A percentile compares a stretch with the other conserved stretches of the same genome.
Conservation (phyloP, 2,329 filamentous ascomycete genomes). For the Zalaria obscura region DNA sequence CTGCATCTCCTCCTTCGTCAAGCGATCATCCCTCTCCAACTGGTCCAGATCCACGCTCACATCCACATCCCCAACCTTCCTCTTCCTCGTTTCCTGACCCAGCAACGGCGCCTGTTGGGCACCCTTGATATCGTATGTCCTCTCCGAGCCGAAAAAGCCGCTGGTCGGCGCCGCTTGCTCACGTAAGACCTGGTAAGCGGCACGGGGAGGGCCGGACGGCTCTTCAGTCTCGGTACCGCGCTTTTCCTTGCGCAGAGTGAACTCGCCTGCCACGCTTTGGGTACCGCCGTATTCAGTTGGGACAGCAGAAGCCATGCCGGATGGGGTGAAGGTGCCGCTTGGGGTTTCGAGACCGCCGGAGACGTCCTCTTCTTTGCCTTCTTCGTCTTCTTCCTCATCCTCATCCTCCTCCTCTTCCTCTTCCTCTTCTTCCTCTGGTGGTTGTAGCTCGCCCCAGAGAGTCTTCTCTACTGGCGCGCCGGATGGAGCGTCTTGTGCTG, state of each 20-base stretch:
- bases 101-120: slow-evolving; percentile 53
- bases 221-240: slow-evolving; percentile 84
- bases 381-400: slow-evolving; percentile 52
- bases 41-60: slow-evolving; percentile 81
- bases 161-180: slow-evolving; percentile 75
- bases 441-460: slow-evolving; percentile 84
- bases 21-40: slow-evolving; percentile 56
- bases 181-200: slow-evolving; percentile 78
- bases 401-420: slow-evolving; percentile 51
- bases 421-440: slow-evolving; percentile 59
- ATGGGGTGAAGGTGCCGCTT: slow-evolving; percentile 36
- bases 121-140: slow-evolving; percentile 68
- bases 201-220: slow-evolving; percentile 37
- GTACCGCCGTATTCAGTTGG: slow-evolving; percentile 66
- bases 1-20: slow-evolving; percentile 73
- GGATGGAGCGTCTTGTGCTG: slow-evolving; percentile 38
- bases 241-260: slow-evolving; percentile 78
- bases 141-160: slow-evolving; percentile 93
- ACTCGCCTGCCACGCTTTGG: slow-evolving; percentile 69
- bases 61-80: slow-evolving; percentile 85
- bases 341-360: slow-evolving; percentile 58
- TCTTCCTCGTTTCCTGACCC: slow-evolving; percentile 66
- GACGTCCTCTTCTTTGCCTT: slow-evolving; percentile 54
- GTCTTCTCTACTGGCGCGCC: slow-evolving; percentile 75
- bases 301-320: slow-evolving; percentile 65